Conservation (phyloP, 2,329 filamentous ascomycete species). For the Setomelanomma holmii region DNA sequence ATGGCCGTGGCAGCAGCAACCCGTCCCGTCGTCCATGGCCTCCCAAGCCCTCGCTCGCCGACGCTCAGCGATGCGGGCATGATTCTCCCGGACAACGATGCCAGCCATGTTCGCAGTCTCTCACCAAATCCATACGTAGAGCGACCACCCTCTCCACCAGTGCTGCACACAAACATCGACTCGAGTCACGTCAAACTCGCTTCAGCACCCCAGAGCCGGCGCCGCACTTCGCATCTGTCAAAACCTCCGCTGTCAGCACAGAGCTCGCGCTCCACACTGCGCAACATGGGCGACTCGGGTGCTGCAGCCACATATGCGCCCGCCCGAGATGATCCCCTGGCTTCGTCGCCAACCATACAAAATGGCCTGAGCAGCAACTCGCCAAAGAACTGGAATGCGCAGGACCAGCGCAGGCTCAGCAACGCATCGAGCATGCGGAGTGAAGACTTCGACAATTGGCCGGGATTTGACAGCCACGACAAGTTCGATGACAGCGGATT, state of each 20-base stretch:
- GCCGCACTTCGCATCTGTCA: slow-evolving; percentile 36
- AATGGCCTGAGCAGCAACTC: slow-evolving; percentile 24
- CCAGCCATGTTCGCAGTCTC: slow-evolving; percentile 51
- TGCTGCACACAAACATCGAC: slow-evolving; percentile 32
- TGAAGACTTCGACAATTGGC: slow-evolving; percentile 54
- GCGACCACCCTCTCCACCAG: slow-evolving; percentile 52
- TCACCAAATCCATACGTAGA: slow-evolving; percentile 58
- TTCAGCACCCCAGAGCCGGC: slow-evolving; percentile 38
- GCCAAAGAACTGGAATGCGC: slow-evolving; percentile 20
- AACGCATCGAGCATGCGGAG: slow-evolving; percentile 51
- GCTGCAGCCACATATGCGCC: slow-evolving; percentile 17
- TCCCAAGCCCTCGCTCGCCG: slow-evolving; percentile 63
- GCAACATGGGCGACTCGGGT: slow-evolving; percentile 36
- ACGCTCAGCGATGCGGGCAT: slow-evolving; percentile 93
- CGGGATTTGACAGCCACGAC: slow-evolving; percentile 42
- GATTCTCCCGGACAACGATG: slow-evolving; percentile 74
- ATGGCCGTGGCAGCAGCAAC: slow-evolving; percentile 32
- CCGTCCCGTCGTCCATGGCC: slow-evolving; percentile 20
- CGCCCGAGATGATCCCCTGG: slow-evolving; percentile 30
- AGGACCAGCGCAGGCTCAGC: slow-evolving; percentile 39
- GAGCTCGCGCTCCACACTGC: slow-evolving; percentile 46
- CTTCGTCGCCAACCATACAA: slow-evolving; percentile 45
- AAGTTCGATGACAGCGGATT: slow-evolving; percentile 45
- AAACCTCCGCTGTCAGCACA: slow-evolving; percentile 42
- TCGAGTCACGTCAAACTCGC: slow-evolving; percentile 37